Evolutionary conservation across 2,329 filamentous ascomycete species (phyloP).

Genomic region (Chaetomiaceae sp.): DNA sequence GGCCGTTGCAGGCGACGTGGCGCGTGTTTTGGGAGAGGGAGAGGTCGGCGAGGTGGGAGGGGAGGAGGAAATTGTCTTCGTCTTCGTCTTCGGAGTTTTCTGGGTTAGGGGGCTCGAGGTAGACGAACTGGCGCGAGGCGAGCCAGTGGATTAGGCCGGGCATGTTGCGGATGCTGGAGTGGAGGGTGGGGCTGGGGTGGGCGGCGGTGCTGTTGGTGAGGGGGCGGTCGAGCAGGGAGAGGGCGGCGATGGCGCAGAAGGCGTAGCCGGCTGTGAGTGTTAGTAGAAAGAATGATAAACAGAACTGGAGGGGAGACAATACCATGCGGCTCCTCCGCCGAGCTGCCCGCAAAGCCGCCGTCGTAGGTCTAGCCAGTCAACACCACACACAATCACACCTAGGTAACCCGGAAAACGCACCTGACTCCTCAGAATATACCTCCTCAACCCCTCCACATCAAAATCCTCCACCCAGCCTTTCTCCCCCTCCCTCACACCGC

Average conservation of each 20-base stretch:
- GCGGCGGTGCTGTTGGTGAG: conserved; percentile 32
- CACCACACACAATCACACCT: neutral
- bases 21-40: conserved; percentile 29
- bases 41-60: conserved; percentile 33
- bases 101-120: conserved; percentile 36
- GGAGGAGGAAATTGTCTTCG: conserved; percentile 31
- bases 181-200: conserved; percentile 31
- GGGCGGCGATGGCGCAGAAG: conserved; percentile 77
- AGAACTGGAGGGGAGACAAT: conserved; percentile 27
- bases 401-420: conserved; percentile 22
- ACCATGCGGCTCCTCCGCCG: conserved; percentile 80
- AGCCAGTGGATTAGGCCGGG: conserved; percentile 48
- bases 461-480: conserved; percentile 64
- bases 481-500: conserved; percentile 47
- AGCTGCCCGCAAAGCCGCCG: conserved; percentile 74
- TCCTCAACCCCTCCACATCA: conserved; percentile 63
- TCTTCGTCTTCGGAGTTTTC: conserved; percentile 40
- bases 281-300: neutral
- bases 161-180: conserved; percentile 39
- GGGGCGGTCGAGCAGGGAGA: conserved; percentile 69
- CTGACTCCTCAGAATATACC: conserved; percentile 65
- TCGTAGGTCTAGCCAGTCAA: conserved; percentile 63
- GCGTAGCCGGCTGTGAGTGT: conserved; percentile 69
- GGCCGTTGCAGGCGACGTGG: conserved; percentile 77
- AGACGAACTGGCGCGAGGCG: conserved; percentile 54